phyloP scores from a whole-genome alignment of 441 rosid species.

The Metrosideros polymorpha region DNA sequence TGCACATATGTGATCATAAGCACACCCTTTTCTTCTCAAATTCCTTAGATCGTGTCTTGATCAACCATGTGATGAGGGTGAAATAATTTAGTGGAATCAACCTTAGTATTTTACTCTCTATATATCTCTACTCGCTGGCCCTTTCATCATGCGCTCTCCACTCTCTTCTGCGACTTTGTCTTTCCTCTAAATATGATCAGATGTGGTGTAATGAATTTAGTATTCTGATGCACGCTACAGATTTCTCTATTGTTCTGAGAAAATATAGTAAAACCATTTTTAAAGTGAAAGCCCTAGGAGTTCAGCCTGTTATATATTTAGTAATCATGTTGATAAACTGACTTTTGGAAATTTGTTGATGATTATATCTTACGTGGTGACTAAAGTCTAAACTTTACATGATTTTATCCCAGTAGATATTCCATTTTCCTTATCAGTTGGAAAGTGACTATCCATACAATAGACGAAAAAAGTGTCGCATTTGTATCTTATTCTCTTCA shows the following conservation, averaged over 20 bases:
- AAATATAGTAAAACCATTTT: neutral
- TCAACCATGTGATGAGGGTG: neutral
- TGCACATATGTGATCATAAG: neutral
- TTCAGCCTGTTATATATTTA: neutral
- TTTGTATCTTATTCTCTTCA: neutral
- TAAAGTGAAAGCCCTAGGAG: neutral
- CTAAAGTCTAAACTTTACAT: neutral
- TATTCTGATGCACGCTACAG: neutral
- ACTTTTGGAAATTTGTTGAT: neutral
- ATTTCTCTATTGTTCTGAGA: neutral
- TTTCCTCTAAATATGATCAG: neutral
- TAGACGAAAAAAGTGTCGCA: neutral
- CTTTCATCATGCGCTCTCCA: neutral
- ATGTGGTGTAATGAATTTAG: neutral
- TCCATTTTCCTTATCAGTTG: neutral
- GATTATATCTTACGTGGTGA: neutral
- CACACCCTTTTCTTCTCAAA: neutral
- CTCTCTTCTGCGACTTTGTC: neutral
- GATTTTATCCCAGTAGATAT: neutral
- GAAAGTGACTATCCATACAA: neutral
- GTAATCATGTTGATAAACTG: neutral
- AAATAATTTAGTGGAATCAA: neutral
- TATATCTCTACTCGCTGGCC: neutral
- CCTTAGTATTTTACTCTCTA: neutral
- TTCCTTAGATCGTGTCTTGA: neutral